These are phyloP conservation scores for Boletus mariae DNA, from an alignment of 1,284 basidiomycete genomes.

Conservation along the genomic window DNA sequence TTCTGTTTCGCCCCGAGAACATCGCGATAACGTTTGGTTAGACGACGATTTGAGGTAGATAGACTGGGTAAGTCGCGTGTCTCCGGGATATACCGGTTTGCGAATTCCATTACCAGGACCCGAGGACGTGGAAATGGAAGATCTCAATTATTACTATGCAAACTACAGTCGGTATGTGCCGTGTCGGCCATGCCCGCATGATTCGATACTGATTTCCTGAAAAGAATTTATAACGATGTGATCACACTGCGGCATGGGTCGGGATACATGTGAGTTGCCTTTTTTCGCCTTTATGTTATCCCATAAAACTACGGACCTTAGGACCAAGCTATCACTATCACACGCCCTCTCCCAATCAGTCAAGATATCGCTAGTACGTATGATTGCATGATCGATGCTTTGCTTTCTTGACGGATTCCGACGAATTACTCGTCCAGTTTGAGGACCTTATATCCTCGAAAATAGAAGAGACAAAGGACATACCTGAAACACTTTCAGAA, in stretches of 20 bases:
- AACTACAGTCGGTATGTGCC: slow-evolving; percentile 85
- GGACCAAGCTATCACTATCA: slow-evolving; percentile 94
- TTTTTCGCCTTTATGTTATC: slow-evolving; percentile 14
- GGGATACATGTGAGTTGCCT: slow-evolving; percentile 78
- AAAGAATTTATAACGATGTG: slow-evolving; percentile 96
- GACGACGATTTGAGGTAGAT: slow-evolving; percentile 91
- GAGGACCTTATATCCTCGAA: slow-evolving; percentile 91
- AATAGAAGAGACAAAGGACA: slow-evolving; percentile 96
- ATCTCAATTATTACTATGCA: slow-evolving; percentile 95
- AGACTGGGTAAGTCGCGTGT: slow-evolving; percentile 56
- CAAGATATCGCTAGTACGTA: slow-evolving; percentile 82
- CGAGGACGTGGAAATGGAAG: slow-evolving; percentile 91
- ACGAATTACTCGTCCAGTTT: slow-evolving; percentile 46
- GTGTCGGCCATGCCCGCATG: slow-evolving; percentile 5
- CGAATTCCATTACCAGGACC: slow-evolving; percentile 44
- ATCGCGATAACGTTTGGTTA: slow-evolving; percentile 33
- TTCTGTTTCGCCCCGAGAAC: slow-evolving; percentile 1
- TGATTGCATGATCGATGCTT: slow-evolving; percentile 15
- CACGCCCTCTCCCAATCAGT: slow-evolving; percentile 95
- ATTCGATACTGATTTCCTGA: slow-evolving; percentile 6
- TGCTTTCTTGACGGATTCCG: not conserved
- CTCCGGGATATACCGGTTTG: slow-evolving; percentile 5
- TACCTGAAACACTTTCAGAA: slow-evolving; percentile 90
- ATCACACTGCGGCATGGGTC: slow-evolving; percentile 94
- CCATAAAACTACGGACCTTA: slow-evolving; percentile 33